Evolutionary conservation across 441 rosid genomes (phyloP).

Genomic region (Mallotus repandus): DNA sequence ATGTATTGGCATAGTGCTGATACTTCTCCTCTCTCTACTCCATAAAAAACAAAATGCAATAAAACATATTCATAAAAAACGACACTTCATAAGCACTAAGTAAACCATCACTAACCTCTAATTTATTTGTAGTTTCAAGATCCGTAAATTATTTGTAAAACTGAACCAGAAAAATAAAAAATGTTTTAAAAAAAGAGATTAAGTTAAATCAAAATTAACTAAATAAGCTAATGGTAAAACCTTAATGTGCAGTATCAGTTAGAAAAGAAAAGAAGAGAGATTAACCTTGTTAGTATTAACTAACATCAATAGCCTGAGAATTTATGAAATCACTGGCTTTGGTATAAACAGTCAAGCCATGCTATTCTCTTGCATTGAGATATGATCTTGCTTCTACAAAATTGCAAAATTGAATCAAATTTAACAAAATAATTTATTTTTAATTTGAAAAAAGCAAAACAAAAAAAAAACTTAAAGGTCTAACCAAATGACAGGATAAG

Average conservation of each 20-base stretch:
- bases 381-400: conserved; percentile 58
- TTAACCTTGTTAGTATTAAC: conserved; percentile 83
- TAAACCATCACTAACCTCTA: conserved; percentile 69
- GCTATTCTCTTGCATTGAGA: conserved; percentile 52
- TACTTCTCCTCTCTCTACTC: conserved; percentile 78
- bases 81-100: conserved; percentile 11
- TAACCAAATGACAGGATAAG: conserved; percentile 71
- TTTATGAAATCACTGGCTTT: conserved; percentile 52
- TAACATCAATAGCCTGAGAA: conserved; percentile 70
- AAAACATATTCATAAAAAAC: no score
- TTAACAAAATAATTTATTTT: no score
- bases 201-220: no score
- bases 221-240: no score
- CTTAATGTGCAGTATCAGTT: no score
- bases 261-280: no score
- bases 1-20: no score
- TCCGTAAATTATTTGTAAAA: conserved; percentile 96
- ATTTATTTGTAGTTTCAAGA: conserved; percentile 96
- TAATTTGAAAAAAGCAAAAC: neutral
- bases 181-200: no score
- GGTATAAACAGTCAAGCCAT: conserved; percentile 48
- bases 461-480: neutral
- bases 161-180: conserved; percentile 32
- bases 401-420: neutral
- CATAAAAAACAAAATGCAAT: neutral